Conservation (phyloP, 1,284 basidiomycete genomes). For the Somion occarium region DNA sequence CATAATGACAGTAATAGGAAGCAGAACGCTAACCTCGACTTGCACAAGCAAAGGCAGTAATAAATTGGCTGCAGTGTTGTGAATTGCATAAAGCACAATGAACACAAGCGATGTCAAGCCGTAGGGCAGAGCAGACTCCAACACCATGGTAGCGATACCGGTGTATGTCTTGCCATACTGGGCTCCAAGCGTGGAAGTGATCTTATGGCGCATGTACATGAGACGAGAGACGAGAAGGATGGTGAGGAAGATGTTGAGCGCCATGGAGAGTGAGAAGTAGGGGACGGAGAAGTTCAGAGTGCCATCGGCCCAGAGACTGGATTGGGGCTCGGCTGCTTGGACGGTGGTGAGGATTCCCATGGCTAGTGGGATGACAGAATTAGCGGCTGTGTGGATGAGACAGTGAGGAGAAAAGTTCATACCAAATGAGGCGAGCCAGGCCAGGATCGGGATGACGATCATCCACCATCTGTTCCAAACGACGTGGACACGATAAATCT, state of each 20-base stretch:
- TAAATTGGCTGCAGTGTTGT: slow-evolving; percentile 1
- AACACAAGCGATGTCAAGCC: background rate
- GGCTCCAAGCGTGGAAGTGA: background rate
- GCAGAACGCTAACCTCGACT: background rate
- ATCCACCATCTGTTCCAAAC: background rate
- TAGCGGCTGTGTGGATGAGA: background rate
- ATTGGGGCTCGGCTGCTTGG: slow-evolving; percentile 4
- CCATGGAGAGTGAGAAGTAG: slow-evolving; percentile 8
- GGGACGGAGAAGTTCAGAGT: slow-evolving; percentile 9
- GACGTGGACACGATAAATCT: background rate
- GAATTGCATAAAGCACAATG: slow-evolving; percentile 2
- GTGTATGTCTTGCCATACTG: background rate
- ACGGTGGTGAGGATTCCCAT: background rate
- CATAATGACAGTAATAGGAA: background rate
- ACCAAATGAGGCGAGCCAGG: slow-evolving; percentile 8
- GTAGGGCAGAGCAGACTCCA: slow-evolving; percentile 3
- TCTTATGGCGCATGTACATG: background rate
- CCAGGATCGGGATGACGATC: slow-evolving; percentile 8
- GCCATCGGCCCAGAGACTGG: slow-evolving; percentile 5
- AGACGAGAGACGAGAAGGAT: slow-evolving; percentile 6
- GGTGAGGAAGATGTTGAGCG: slow-evolving; percentile 10
- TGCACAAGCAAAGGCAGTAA: background rate
- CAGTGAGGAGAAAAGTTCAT: background rate
- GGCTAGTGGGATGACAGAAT: background rate
- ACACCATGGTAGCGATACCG: background rate